Base-by-base conservation (phyloP, 345 rosid species). In the Eucalyptus erythrocorys region DNA sequence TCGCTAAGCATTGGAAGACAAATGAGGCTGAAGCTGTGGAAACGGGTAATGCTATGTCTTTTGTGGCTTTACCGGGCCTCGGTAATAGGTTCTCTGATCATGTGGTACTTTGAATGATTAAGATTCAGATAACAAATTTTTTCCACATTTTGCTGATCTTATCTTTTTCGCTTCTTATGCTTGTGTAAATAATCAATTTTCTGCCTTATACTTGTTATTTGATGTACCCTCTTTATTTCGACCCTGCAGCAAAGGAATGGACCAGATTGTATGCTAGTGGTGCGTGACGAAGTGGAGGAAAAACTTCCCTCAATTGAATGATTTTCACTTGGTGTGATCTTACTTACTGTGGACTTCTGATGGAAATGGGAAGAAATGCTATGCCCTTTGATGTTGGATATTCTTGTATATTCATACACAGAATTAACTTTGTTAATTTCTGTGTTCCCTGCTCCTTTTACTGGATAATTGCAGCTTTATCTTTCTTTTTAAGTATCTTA, bases 171-270 rank as follows among this genome's bases (percentile, higher is more conserved):
- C 45, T 47, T 82, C 61, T 27, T 22, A 34, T 27, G 48, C 53
- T 21, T 14, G 21, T 17, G 7, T 61, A 6, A 61, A 61, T 61
- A 76, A 76, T 76, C 47, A 40, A 76, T 76, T 40, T 37, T 40
- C n/a, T 68, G 43, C 53, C 17, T 7, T 14, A 43, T 59, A 37
- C 10, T 81, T 10, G 48, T 34, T 76, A 21, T 51, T 45, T 88
- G 32, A 14, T 13, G 59, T 87, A 15, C 81, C 49, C 26, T 48
- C 61, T 66, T 68, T n/a, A 13, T 47, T 90, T 87, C 81, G 85
- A 87, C 42, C 85, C 16, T 87, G 94, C 99, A 98, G 99, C 99
- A 5, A 98, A 97, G 93, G 99, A 98, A 93, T 98, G 99, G 99
- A 98, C 99, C 80, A 97, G 97, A 86, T 91, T 95, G 89, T 96